Base-by-base conservation (phyloP, 2,329 filamentous ascomycete genomes). In the Diaporthe sp. region DNA sequence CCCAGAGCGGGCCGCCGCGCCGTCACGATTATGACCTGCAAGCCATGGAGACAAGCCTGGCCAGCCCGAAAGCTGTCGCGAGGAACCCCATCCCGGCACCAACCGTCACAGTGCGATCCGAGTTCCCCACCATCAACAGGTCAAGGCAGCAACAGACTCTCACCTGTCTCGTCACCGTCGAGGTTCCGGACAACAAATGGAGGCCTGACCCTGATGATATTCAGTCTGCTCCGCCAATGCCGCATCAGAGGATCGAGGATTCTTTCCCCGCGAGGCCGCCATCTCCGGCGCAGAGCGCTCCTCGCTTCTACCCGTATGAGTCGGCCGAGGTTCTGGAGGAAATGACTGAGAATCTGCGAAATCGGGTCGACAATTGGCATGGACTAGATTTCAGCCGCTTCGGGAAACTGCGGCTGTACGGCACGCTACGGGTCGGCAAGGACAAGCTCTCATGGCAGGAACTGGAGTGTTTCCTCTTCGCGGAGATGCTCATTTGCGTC, bases 401-500 rank as follows among this genome's bases (percentile, higher is more conserved):
- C 82, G 97, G 97, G 77, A 98, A 97, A 82, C 89, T 99, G 78
- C 92, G 96, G 44, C 87, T 98, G 44, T 96, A 98, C 81, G 96
- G 95, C 39, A 96, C 94, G 3, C 91, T 99, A 75, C 93, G 95
- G 72, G 97, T 99, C 31, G 97, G 97, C 80, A 99, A 99, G 85
- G 97, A 99, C 84, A 95, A 95, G 79, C 90, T 96, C 78, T 96
- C 96, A 9, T 99, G 97, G 97, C 97, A 99, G 86, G 97, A 98
- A 83, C 86, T 99, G 73, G 96, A 99, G 83, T 99, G 97, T 84
- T 99, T 95, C 83, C 90, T 99, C 42, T 99, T 99, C 82, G 95
- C 94, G 6, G 97, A 99, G 86, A 99, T 99, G 97, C 93, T 99
- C 80, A 99, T 99, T 78, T 99, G 97, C 82, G 95, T 99, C 77